Evolutionary conservation across 169 alveolate species (phyloP), one percentile per base, ranked within the genome.

Genomic region (Babesia bigemina): DNA sequence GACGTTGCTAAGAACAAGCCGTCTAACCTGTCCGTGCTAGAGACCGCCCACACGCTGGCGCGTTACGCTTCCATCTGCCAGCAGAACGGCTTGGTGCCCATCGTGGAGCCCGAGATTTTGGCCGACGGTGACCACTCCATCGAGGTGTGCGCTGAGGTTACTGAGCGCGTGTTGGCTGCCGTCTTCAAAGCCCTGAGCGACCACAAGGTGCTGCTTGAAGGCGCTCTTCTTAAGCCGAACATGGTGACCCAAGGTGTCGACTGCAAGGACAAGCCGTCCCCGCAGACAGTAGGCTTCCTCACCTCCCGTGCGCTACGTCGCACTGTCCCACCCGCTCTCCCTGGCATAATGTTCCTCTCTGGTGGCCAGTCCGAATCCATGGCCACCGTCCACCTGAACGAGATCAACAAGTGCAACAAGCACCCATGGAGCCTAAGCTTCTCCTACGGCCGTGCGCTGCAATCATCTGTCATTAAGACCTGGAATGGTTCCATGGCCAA

Each of bases 401-500:
- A 95, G 70, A 97, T 98, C 94, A 97, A 97, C 94, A 90, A 90
- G 87, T 72, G 94, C 65, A 92, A 91, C 44, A 82, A 85, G 50
- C 93, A 91, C 76, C 99, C 99, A 45, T 97, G 99, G 98, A 83
- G 91, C 73, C 92, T 98, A 21, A 91, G 99, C 50, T 98, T 98
- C 98, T 96, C 99, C 47, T 98, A 95, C 83, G 99, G 99, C 69
- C 93, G 99, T 73, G 99, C 99, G 42, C 93, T 98, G 57, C 98
- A 98, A 93, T 94, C 95, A 29, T 91, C 99, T 24, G 92, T 96
- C 70, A 88, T 97, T 48, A 96, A 95, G 91, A 92, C 99, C 29
- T 98, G 99, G 99, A 82, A 76, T 52, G 99, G 99, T 50, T 94
- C 95, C 86, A 85, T 88, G 39, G 99, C 95, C 76, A 97, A 98